These are phyloP conservation scores for Dipodascopsis uninucleata DNA, from an alignment of 805 yeast species.

Conservation along the genomic window DNA sequence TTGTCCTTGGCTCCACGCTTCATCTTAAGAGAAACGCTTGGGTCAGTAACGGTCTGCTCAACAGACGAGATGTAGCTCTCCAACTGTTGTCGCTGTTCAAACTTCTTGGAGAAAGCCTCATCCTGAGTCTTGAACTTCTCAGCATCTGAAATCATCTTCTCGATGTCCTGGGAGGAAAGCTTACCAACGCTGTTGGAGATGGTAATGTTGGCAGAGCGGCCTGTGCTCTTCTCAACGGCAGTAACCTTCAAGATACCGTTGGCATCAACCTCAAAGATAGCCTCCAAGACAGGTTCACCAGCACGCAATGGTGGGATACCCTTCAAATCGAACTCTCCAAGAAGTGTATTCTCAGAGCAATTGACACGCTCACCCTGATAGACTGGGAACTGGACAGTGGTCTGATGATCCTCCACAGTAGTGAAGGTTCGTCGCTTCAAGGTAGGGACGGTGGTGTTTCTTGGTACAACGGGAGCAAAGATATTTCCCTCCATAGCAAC, in stretches of 20 bases:
- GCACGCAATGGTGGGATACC: constrained; percentile 98
- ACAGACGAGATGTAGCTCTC: constrained; percentile 97
- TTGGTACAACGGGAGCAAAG: constrained; percentile 97
- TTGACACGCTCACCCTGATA: constrained; percentile 99
- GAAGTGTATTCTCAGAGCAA: constrained; percentile 94
- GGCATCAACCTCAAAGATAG: constrained; percentile 98
- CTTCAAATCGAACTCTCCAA: constrained; percentile 98
- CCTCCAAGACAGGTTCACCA: constrained; percentile 99
- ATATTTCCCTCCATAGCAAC: constrained; percentile 99
- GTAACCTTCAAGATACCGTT: constrained; percentile 99
- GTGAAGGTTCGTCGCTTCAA: constrained; percentile 98
- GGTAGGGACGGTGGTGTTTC: constrained; percentile 99
- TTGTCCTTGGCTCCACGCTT: constrained; percentile 96
- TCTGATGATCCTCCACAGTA: constrained; percentile 97
- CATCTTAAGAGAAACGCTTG: constrained; percentile 94
- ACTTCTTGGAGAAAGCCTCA: constrained; percentile 98
- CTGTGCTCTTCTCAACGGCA: constrained; percentile 97
- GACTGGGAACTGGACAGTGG: constrained; percentile 98
- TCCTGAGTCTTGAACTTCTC: constrained; percentile 98
- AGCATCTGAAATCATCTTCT: constrained; percentile 98
- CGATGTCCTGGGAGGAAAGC: constrained; percentile 93
- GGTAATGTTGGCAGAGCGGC: constrained; percentile 96
- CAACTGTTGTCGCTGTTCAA: constrained; percentile 98
- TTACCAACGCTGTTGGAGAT: constrained; percentile 99
- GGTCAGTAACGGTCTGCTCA: constrained; percentile 96